Conservation (phyloP, 192 early-diverging fungal species). For the Gorgonomyces haynaldii region DNA sequence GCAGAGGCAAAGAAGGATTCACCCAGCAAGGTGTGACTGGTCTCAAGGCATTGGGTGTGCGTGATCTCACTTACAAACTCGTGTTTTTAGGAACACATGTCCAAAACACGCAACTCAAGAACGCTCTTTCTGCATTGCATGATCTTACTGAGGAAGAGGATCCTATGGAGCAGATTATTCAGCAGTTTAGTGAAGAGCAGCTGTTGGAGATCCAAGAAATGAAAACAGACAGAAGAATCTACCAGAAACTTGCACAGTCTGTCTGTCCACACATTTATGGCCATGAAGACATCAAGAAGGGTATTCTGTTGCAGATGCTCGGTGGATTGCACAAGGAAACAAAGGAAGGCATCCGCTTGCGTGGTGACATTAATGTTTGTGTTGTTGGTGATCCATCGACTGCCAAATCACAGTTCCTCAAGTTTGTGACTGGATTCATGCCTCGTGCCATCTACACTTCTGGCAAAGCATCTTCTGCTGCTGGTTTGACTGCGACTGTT, state of each 20-base stretch:
- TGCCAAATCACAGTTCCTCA: slow-evolving; percentile 91
- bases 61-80: slow-evolving; percentile 87
- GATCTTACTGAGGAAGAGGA: slow-evolving; percentile 50
- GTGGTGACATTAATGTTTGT: slow-evolving; percentile 97
- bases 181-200: slow-evolving; percentile 58
- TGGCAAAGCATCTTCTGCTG: slow-evolving; percentile 89
- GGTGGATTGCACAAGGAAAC: slow-evolving; percentile 94
- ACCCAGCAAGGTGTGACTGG: slow-evolving; percentile 71
- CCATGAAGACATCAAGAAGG: slow-evolving; percentile 92
- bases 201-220: slow-evolving; percentile 67
- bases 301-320: slow-evolving; percentile 81
- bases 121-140: slow-evolving; percentile 37
- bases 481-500: slow-evolving; percentile 89
- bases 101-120: slow-evolving; percentile 42
- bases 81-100: slow-evolving; percentile 80
- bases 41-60: slow-evolving; percentile 73
- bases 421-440: slow-evolving; percentile 81
- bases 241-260: slow-evolving; percentile 65
- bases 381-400: slow-evolving; percentile 93
- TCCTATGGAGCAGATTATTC: slow-evolving; percentile 49
- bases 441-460: slow-evolving; percentile 93
- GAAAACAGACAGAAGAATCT: slow-evolving; percentile 47
- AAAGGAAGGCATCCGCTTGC: slow-evolving; percentile 80
- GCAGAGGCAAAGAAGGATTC: slow-evolving; percentile 42
- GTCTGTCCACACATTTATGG: slow-evolving; percentile 89